These are phyloP conservation scores for Micromonas commoda DNA, from an alignment of 139 green algal genomes.

Conservation along the genomic window DNA sequence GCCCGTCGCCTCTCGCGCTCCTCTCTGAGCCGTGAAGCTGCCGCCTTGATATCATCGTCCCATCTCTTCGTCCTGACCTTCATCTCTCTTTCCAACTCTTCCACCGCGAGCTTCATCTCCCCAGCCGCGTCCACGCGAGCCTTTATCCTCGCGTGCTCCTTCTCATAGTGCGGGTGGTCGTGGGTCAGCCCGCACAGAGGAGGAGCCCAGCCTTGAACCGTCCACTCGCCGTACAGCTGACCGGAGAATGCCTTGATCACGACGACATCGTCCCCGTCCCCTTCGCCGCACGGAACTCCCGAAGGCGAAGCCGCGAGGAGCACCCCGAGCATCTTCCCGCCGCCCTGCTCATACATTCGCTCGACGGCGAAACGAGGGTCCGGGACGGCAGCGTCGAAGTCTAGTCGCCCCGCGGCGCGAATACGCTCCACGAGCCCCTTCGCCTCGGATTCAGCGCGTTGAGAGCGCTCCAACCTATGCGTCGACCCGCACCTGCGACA, in stretches of 20 bases:
- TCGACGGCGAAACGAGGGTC: background rate
- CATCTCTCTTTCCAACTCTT: background rate
- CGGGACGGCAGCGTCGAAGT: background rate
- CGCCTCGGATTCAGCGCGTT: background rate
- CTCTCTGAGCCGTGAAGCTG: too few relatives aligned
- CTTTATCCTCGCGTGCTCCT: slow-evolving; percentile 1
- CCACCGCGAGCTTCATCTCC: background rate
- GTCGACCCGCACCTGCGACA: background rate
- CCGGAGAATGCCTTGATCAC: slow-evolving; percentile 20
- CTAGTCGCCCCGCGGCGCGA: background rate
- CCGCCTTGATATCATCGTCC: too few relatives aligned
- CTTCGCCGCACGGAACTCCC: background rate
- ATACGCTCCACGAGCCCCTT: background rate
- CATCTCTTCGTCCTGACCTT: too few relatives aligned
- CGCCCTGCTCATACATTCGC: background rate
- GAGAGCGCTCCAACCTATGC: background rate
- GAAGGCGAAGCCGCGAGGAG: background rate
- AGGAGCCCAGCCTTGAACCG: background rate
- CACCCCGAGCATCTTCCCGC: slow-evolving; percentile 22
- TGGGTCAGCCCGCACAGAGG: slow-evolving; percentile 6
- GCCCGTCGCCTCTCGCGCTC: too few relatives aligned
- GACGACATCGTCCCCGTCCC: background rate
- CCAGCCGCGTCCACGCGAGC: background rate
- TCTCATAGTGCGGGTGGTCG: background rate
- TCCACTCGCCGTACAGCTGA: slow-evolving; percentile 12